Conservation (phyloP, 768 basidiomycete species). For the Panaeolus cyanescens region DNA sequence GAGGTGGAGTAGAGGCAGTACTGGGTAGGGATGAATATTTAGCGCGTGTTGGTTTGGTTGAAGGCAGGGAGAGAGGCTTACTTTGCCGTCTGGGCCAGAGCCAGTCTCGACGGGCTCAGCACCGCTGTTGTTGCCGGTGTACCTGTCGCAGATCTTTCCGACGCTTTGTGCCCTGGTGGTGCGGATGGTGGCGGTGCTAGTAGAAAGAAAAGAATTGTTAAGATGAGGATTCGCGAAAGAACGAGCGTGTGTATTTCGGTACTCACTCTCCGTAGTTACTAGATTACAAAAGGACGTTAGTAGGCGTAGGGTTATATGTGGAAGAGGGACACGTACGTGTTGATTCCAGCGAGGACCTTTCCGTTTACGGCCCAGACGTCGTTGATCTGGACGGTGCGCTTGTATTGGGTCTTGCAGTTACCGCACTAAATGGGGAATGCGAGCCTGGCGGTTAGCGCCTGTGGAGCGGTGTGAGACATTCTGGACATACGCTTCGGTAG, state of each 20-base stretch:
- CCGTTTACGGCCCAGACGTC: slow-evolving; percentile 35
- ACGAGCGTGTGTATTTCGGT: background rate
- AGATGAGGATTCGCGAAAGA: background rate
- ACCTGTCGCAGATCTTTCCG: slow-evolving; percentile 31
- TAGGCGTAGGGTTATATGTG: background rate
- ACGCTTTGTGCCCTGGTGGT: slow-evolving; percentile 31
- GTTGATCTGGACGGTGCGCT: slow-evolving; percentile 29
- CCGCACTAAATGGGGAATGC: slow-evolving; percentile 24
- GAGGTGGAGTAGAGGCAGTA: slow-evolving; percentile 29
- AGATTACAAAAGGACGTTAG: background rate
- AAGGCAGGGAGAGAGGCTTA: slow-evolving; percentile 9
- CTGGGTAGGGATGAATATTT: slow-evolving; percentile 7
- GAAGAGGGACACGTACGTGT: slow-evolving; percentile 27
- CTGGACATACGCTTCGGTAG: slow-evolving; percentile 33
- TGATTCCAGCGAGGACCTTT: slow-evolving; percentile 31
- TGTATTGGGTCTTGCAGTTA: slow-evolving; percentile 27
- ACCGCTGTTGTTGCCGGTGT: slow-evolving; percentile 30
- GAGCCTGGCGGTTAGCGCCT: background rate
- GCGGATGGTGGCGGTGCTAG: slow-evolving; percentile 32
- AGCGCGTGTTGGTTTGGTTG: too few relatives aligned
- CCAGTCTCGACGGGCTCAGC: slow-evolving; percentile 30
- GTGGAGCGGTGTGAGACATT: too few relatives aligned
- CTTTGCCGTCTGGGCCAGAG: slow-evolving; percentile 33
- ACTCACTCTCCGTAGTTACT: slow-evolving; percentile 37
- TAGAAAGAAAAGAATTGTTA: background rate